phyloP scores from a whole-genome alignment of 2,329 filamentous ascomycete genomes.

The Tolypocladium nubicola region DNA sequence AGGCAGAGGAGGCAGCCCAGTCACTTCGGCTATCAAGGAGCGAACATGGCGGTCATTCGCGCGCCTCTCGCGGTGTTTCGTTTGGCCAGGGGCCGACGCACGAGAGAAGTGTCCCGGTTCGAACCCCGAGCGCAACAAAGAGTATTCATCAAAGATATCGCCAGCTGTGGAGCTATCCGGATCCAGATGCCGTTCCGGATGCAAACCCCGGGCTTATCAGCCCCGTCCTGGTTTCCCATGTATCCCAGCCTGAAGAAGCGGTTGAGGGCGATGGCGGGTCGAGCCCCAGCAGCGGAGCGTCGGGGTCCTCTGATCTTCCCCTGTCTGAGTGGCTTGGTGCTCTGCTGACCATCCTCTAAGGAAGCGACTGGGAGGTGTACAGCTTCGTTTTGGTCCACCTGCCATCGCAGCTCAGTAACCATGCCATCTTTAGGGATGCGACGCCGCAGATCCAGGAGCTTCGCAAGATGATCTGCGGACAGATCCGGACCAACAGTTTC shows the following conservation, averaged over 20 bases:
- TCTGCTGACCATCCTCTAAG: constrained; percentile 61
- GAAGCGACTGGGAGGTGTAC: constrained; percentile 83
- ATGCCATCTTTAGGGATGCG: constrained; percentile 68
- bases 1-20: constrained; percentile 40
- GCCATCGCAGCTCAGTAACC: constrained; percentile 81
- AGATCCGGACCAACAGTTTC: constrained; percentile 67
- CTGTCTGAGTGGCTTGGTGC: constrained; percentile 66
- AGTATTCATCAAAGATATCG: constrained; percentile 26
- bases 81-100: constrained; percentile 35
- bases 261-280: constrained; percentile 6
- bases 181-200: constrained; percentile 43
- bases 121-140: constrained; percentile 30
- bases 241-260: constrained; percentile 1
- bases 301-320: constrained; percentile 34
- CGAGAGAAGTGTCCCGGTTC: constrained; percentile 29
- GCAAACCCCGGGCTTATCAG: constrained; percentile 34
- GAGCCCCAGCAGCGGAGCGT: constrained; percentile 19
- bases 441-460: constrained; percentile 67
- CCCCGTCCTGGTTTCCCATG: constrained; percentile 35
- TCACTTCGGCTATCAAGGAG: constrained; percentile 30
- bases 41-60: constrained; percentile 26
- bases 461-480: constrained; percentile 68
- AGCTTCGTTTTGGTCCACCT: constrained; percentile 82
- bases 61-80: constrained; percentile 40
- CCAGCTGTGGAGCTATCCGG: constrained; percentile 48